Evolutionary conservation across 768 basidiomycete species (phyloP), one percentile per base, ranked within the genome.

Genomic region (Tubosaeta sp.): DNA sequence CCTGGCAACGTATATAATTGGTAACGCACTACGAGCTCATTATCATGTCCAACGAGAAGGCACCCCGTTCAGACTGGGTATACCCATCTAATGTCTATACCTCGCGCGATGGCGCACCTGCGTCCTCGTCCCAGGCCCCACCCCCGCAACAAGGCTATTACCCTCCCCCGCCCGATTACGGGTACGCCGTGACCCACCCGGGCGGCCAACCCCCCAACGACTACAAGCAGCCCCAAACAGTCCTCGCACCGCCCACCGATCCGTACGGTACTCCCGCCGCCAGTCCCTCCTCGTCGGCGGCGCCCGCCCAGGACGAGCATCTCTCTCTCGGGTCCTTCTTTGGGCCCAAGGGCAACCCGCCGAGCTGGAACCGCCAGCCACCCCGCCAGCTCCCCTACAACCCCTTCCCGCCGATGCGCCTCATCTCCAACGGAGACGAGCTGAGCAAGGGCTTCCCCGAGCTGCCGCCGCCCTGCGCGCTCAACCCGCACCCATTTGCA

Each of bases 401-500:
- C 11, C 48, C 56, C 1, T 68, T 68, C 49, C 63, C 66, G 24
- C 49, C 68, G 32, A 68, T 68, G 67, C 62, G 59, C 52, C 44
- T 68, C 31, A 49, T 66, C 18, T 68, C 66, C 16, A 66, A 68
- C 16, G 13, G 29, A 32, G 41, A 58, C 3, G 47, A 53, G 1
- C 46, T 82, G 36, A 61, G 62, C 32, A 60, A 64, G 12, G 79
- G 81, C 1, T 82, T 82, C 59, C 74, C 75, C 0, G 53, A 58
- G 13, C 31, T 71, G 7, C 69, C 73, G 0, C 81, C 81, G 1
- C 73, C 74, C 1, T 69, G 73, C 4, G 49, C 53, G 25, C 25
- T 59, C 9, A 52, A 54, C 16, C 72, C 71, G 10, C 81, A 83
- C 57, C 80, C 80, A 22, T 83, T 83, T 57, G 57, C 61, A 21